These are phyloP conservation scores for Colletotrichum lini DNA, from an alignment of 2,329 filamentous ascomycete species.

Conservation along the genomic window DNA sequence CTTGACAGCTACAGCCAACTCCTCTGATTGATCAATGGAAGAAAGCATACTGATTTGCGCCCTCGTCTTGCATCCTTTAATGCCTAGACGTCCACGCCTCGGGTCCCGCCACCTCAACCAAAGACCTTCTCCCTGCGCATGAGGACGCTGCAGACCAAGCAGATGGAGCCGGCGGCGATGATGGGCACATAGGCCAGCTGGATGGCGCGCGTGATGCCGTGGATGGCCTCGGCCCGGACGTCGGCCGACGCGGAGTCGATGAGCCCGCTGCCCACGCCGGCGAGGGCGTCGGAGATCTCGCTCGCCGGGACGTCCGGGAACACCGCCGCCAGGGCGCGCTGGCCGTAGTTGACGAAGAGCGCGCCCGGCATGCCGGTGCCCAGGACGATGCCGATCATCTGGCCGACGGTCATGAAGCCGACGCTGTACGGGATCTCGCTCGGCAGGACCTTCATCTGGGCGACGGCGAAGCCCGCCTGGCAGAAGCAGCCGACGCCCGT, in stretches of 20 bases:
- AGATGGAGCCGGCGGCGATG: constrained; percentile 8
- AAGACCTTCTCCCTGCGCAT: constrained; percentile 20
- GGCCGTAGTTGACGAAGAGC: constrained; percentile 32
- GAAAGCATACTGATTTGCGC: no score
- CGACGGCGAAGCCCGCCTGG: constrained; percentile 53
- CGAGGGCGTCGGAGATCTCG: constrained; percentile 5
- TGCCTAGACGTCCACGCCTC: no score
- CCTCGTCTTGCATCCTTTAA: no score
- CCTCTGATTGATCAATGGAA: no score
- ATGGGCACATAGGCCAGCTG: constrained; percentile 2
- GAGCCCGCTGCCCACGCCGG: background rate
- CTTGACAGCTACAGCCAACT: no score
- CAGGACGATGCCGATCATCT: constrained; percentile 26
- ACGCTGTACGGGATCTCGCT: constrained; percentile 49
- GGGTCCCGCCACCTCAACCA: background rate
- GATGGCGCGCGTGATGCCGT: constrained; percentile 7
- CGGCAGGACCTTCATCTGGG: constrained; percentile 48
- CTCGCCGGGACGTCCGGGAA: background rate
- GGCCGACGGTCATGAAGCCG: constrained; percentile 53
- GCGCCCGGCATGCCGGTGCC: constrained; percentile 42
- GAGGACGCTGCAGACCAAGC: constrained; percentile 2
- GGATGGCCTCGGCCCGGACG: background rate
- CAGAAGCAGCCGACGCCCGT: constrained; percentile 53
- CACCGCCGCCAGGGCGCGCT: background rate
- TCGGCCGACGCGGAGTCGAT: constrained; percentile 2